A percentile compares a stretch with the other conserved stretches of the same genome.
Evolutionary conservation across 2,329 filamentous ascomycete species (phyloP).

Genomic region (Hymenoscyphus scutula): DNA sequence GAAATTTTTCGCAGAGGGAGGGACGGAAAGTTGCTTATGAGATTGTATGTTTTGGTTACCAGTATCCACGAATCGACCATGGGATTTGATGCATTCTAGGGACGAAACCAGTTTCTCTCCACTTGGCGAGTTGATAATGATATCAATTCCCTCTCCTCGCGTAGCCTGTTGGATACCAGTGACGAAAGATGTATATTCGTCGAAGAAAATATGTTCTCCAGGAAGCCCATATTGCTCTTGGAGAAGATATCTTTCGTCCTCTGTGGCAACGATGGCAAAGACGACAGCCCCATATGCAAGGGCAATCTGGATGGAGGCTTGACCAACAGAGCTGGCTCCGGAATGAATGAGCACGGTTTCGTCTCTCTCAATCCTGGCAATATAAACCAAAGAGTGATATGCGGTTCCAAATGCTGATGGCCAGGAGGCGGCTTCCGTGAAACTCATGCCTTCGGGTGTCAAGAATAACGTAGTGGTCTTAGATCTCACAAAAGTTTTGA

Average conservation of each 20-base stretch:
- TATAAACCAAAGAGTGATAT: conserved; percentile 21
- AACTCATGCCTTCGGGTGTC: conserved; percentile 18
- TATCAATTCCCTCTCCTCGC: conserved; percentile 29
- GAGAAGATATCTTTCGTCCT: conserved; percentile 33
- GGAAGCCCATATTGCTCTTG: conserved; percentile 36
- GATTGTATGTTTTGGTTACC: conserved; percentile 27
- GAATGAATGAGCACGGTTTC: conserved; percentile 37
- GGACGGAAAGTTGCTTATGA: conserved; percentile 30
- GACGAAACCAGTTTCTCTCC: conserved; percentile 39
- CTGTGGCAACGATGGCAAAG: conserved; percentile 34
- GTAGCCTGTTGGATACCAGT: conserved; percentile 32
- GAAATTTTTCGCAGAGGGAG: conserved; percentile 8
- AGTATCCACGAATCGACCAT: conserved; percentile 40
- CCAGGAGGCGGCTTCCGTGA: conserved; percentile 25
- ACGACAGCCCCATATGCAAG: conserved; percentile 28
- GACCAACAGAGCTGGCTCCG: conserved; percentile 35
- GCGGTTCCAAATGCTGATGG: conserved; percentile 25
- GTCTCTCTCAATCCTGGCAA: conserved; percentile 16
- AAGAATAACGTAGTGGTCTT: neutral
- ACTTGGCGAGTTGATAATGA: conserved; percentile 30
- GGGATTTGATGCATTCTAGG: conserved; percentile 41
- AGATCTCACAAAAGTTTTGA: conserved; percentile 16
- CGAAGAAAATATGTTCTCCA: conserved; percentile 40
- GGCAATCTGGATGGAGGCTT: conserved; percentile 35
- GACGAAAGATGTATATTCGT: conserved; percentile 37